Conservation (phyloP, 75 land plant genomes). For the Adiantum capillusveneris region DNA sequence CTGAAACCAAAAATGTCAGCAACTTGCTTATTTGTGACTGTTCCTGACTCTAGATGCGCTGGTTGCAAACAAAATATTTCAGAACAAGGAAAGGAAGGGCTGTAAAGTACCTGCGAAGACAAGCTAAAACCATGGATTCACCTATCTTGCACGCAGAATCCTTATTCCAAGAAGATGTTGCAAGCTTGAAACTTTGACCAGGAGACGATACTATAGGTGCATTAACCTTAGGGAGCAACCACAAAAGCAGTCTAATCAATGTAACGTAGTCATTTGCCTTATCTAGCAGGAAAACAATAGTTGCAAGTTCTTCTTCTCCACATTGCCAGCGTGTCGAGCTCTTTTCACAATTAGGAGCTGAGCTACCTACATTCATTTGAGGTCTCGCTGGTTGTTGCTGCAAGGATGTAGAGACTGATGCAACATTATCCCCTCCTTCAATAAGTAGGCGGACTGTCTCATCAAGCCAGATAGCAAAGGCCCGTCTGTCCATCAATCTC, state of each 20-base stretch:
- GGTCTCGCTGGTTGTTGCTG: not conserved
- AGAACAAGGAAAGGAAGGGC: too few relatives aligned
- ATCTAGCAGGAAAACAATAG: constrained; percentile 64
- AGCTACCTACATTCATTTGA: not conserved
- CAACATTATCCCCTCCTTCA: constrained; percentile 46
- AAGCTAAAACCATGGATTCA: constrained; percentile 59
- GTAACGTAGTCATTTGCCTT: constrained; percentile 49
- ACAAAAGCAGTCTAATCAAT: constrained; percentile 58
- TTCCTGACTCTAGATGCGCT: too few relatives aligned
- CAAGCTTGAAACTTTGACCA: constrained; percentile 37
- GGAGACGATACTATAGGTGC: constrained; percentile 19
- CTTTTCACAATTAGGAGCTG: constrained; percentile 41
- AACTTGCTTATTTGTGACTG: too few relatives aligned
- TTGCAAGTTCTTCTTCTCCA: constrained; percentile 69
- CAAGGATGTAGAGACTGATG: not conserved
- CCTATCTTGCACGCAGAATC: constrained; percentile 59
- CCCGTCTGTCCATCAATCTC: constrained; percentile 51
- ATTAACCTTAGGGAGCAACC: constrained; percentile 61
- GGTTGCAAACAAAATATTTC: too few relatives aligned
- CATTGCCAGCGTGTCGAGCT: constrained; percentile 48
- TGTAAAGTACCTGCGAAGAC: constrained; percentile 74
- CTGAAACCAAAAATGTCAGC: constrained; percentile 27
- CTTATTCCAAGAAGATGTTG: constrained; percentile 26
- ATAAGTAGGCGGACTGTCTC: constrained; percentile 45
- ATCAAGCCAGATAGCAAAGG: constrained; percentile 55